Conservation (phyloP, 805 yeast genomes). For the Barnettozyma pratensis region DNA sequence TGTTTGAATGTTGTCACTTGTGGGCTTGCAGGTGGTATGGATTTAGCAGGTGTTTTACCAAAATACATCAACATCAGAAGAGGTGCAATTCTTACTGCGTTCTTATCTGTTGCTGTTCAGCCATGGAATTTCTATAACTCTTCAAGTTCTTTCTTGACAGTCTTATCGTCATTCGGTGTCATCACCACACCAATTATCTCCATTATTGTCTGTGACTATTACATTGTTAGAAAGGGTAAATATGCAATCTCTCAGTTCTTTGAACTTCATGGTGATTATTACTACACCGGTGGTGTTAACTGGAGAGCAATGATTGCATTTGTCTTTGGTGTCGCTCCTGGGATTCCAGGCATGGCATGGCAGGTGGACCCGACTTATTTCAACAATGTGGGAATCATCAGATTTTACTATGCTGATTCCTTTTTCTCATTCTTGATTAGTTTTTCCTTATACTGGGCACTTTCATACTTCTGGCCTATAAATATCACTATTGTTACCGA, state of each 20-base stretch:
- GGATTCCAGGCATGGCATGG: conserved; percentile 44
- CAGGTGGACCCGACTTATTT: conserved; percentile 27
- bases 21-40: conserved; percentile 31
- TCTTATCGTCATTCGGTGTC: conserved; percentile 32
- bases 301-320: conserved; percentile 37
- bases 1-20: conserved; percentile 30
- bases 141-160: conserved; percentile 27
- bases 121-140: conserved; percentile 35
- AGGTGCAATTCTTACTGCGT: conserved; percentile 30
- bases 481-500: conserved; percentile 32
- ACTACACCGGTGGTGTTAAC: conserved; percentile 37
- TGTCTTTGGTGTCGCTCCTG: conserved; percentile 39
- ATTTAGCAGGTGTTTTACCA: conserved; percentile 22
- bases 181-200: conserved; percentile 32
- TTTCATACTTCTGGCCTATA: conserved; percentile 34
- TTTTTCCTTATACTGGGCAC: conserved; percentile 31
- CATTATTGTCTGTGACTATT: conserved; percentile 35
- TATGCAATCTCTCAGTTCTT: conserved; percentile 33
- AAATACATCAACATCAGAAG: conserved; percentile 29
- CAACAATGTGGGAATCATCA: conserved; percentile 32
- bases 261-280: conserved; percentile 27
- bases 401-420: conserved; percentile 40
- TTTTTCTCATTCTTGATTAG: conserved; percentile 38
- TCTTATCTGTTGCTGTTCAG: conserved; percentile 30
- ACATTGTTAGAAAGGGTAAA: conserved; percentile 29